Base-by-base conservation (phyloP, 163 green algal species). In the Scenedesmus sp. region DNA sequence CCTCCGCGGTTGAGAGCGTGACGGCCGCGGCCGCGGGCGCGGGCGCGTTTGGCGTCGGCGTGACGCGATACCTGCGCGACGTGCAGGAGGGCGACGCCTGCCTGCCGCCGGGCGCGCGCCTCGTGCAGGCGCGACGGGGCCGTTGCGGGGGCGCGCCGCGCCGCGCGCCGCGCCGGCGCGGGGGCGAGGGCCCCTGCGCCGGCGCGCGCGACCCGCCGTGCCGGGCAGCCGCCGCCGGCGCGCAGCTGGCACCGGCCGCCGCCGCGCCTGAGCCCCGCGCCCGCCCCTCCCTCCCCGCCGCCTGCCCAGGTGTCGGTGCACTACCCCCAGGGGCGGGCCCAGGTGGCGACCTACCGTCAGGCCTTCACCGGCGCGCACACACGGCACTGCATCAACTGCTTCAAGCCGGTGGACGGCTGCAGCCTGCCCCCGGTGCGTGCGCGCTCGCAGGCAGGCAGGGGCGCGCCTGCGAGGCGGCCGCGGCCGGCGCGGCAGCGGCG, bases 381-480 rank as follows among this genome's bases (percentile, higher is more conserved):
- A 10, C 69, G 92, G 20, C 85, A 94, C 34, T 96, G 92, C 84
- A 65, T 95, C 45, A 70, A 87, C 71, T 97, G 92, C 81, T 69
- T 84, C 62, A 83, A 80, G 60, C 24, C 45, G 0, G 89, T 96
- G 51, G 73, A 75, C 34, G 82, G 84, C 42, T 87, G 81, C 66
- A 60, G 33, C n/a, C 34, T 67, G 75, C 60, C n/a, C n/a, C n/a
- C n/a, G n/a, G n/a, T n/a, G n/a, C n/a, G n/a, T n/a, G n/a, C n/a
- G n/a, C n/a, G n/a, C n/a, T n/a, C n/a, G n/a, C n/a, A n/a, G n/a
- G n/a, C n/a, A n/a, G n/a, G n/a, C n/a, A n/a, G n/a, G n/a, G n/a
- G n/a, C n/a, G n/a, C n/a, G n/a, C n/a, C n/a, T n/a, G n/a, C n/a
- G n/a, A n/a, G n/a, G 22, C 22, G 50, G 22, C 50, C 51, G 51